These are phyloP conservation scores for Stachybotrys echinatus DNA, from an alignment of 2,329 filamentous ascomycete species.

Conservation along the genomic window DNA sequence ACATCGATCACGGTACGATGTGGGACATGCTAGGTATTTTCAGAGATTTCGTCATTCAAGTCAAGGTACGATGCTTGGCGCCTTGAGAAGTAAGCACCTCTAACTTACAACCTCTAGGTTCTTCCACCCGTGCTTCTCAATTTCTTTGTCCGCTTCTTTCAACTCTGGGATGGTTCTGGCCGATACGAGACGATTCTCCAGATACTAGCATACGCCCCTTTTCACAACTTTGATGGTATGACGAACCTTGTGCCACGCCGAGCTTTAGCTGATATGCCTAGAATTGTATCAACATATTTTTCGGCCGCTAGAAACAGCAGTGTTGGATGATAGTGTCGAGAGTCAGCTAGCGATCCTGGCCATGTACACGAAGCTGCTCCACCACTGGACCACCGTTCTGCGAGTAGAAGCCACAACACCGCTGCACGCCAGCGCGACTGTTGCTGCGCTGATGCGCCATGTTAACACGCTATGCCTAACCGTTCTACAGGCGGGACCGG, in stretches of 20 bases:
- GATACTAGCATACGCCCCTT: conserved; percentile 49
- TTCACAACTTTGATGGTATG: conserved; percentile 52
- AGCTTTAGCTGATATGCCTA: conserved; percentile 19
- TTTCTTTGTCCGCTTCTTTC: conserved; percentile 49
- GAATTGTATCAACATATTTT: conserved; percentile 47
- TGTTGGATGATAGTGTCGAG: conserved; percentile 41
- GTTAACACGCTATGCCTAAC: conserved; percentile 53
- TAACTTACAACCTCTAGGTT: conserved; percentile 23
- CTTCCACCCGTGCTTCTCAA: conserved; percentile 43
- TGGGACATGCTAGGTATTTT: conserved; percentile 51
- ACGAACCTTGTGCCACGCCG: no score
- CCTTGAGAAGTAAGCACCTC: background rate
- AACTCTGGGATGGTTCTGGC: conserved; percentile 56
- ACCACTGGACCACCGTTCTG: conserved; percentile 48
- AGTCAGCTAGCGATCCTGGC: conserved; percentile 56
- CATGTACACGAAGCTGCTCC: conserved; percentile 64
- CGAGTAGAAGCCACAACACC: conserved; percentile 31
- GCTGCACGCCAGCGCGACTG: conserved; percentile 26
- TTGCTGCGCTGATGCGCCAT: conserved; percentile 40
- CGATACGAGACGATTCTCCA: conserved; percentile 50
- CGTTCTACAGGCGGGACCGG: conserved; percentile 48
- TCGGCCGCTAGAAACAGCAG: conserved; percentile 42
- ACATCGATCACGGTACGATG: conserved; percentile 41
- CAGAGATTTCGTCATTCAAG: conserved; percentile 48
- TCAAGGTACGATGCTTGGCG: conserved; percentile 44